These are phyloP conservation scores for Malassezia dermatis DNA, from an alignment of 1,284 basidiomycete species.

Conservation along the genomic window DNA sequence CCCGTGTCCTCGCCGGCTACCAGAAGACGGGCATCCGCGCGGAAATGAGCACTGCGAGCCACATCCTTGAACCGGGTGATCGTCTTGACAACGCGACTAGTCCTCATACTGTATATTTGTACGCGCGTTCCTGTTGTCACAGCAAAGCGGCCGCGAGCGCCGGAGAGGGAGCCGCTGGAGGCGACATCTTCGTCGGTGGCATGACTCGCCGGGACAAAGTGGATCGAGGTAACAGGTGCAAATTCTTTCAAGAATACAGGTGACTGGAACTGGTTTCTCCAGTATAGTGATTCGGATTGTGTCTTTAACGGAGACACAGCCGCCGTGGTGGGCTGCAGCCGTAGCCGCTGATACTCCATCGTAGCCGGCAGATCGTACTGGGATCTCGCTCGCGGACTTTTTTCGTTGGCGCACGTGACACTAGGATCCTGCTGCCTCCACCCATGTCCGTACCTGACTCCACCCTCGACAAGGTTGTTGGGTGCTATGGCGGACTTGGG, in stretches of 20 bases:
- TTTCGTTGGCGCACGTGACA: slow-evolving; percentile 13
- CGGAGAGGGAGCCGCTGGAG: slow-evolving; percentile 17
- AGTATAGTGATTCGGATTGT: slow-evolving; percentile 36
- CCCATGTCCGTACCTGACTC: neutral
- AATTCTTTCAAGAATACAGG: slow-evolving; percentile 45
- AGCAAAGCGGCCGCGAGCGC: slow-evolving; percentile 59
- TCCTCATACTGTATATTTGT: slow-evolving; percentile 89
- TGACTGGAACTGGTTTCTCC: slow-evolving; percentile 36
- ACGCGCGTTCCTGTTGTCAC: slow-evolving; percentile 88
- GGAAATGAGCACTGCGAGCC: slow-evolving; percentile 56
- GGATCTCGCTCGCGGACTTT: slow-evolving; percentile 5
- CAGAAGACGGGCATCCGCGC: slow-evolving; percentile 84
- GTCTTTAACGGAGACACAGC: neutral
- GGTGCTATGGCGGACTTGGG: slow-evolving; percentile 30
- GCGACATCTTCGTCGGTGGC: slow-evolving; percentile 17
- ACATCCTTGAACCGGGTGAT: slow-evolving; percentile 95
- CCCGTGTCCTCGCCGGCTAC: slow-evolving; percentile 92
- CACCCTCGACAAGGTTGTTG: neutral
- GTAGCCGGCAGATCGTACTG: neutral
- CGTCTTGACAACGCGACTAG: slow-evolving; percentile 88
- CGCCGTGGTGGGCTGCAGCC: slow-evolving; percentile 6
- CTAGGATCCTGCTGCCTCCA: neutral
- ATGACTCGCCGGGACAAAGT: slow-evolving; percentile 29
- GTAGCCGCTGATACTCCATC: slow-evolving; percentile 18
- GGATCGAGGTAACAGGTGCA: slow-evolving; percentile 43